Evolutionary conservation across 768 basidiomycete species (phyloP).

Genomic region (Pleurotus ostreatus): DNA sequence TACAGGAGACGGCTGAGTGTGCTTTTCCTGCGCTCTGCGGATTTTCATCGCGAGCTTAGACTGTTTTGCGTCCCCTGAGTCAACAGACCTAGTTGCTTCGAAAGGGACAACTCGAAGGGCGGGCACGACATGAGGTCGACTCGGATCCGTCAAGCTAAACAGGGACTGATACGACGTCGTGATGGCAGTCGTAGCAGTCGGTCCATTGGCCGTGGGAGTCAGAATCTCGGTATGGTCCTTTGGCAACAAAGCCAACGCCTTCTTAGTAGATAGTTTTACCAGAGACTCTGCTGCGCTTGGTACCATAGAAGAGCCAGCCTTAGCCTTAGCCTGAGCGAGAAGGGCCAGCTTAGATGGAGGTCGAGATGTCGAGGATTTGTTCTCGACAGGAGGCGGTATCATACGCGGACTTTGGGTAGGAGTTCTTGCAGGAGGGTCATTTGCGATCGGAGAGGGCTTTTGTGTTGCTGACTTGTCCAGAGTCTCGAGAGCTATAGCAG

Average conservation of each 20-base stretch:
- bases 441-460: conserved; percentile 6
- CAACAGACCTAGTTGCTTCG: conserved; percentile 13
- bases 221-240: conserved; percentile 62
- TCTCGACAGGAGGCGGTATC: background rate
- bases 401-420: conserved; percentile 14
- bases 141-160: conserved; percentile 54
- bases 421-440: conserved; percentile 13
- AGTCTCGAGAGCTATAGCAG: conserved; percentile 62
- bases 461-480: conserved; percentile 31
- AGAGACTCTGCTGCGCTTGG: background rate
- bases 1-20: conserved; percentile 2
- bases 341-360: conserved; percentile 71
- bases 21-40: conserved; percentile 50
- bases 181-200: conserved; percentile 81
- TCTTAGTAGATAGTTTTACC: conserved; percentile 5
- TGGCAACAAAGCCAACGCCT: conserved; percentile 31
- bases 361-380: conserved; percentile 18
- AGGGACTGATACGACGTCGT: conserved; percentile 78
- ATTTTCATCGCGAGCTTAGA: conserved; percentile 80
- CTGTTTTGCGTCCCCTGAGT: conserved; percentile 35
- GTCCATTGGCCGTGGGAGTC: conserved; percentile 76
- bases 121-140: conserved; percentile 35
- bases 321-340: conserved; percentile 60
- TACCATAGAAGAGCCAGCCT: conserved; percentile 20
- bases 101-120: conserved; percentile 43